Conservation (phyloP, 495 filamentous ascomycete species). For the Neurospora intermedia region DNA sequence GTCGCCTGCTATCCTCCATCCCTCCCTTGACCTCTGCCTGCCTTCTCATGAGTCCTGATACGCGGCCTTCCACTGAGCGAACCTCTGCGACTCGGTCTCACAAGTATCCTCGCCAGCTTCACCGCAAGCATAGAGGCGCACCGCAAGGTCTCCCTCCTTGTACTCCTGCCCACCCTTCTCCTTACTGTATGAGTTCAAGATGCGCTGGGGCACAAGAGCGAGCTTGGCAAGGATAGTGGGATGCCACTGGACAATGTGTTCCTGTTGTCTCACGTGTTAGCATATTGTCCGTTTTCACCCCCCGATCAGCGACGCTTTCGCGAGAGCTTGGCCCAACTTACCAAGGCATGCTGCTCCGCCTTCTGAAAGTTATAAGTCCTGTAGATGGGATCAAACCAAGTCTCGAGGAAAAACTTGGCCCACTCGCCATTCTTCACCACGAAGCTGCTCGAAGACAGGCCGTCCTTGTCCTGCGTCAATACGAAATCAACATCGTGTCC, state of each 20-base stretch:
- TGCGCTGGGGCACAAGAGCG: slow-evolving; percentile 71
- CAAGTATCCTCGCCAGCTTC: slow-evolving; percentile 48
- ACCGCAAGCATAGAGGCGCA: slow-evolving; percentile 64
- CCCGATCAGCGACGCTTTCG: background rate
- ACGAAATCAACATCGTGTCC: slow-evolving; percentile 72
- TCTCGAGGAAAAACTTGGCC: slow-evolving; percentile 84
- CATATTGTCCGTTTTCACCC: background rate
- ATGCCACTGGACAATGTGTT: slow-evolving; percentile 95
- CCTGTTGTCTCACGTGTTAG: slow-evolving; percentile 36
- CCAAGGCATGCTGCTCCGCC: slow-evolving; percentile 85
- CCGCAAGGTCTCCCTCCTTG: slow-evolving; percentile 77
- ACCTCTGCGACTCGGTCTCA: slow-evolving; percentile 48
- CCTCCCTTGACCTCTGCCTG: background rate
- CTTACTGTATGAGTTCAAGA: slow-evolving; percentile 62
- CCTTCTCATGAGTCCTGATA: slow-evolving; percentile 21
- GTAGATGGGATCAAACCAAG: slow-evolving; percentile 94
- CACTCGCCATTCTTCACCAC: slow-evolving; percentile 78
- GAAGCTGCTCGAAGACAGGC: slow-evolving; percentile 66
- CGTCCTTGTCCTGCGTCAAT: slow-evolving; percentile 73
- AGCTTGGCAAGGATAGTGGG: slow-evolving; percentile 89
- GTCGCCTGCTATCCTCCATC: background rate
- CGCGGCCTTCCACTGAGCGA: slow-evolving; percentile 35
- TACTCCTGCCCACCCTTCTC: slow-evolving; percentile 40
- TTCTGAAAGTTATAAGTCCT: slow-evolving; percentile 92
- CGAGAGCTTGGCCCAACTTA: slow-evolving; percentile 29